Evolutionary conservation across 1,139 yeast genomes (phyloP), one percentile per base, ranked within the genome.

Genomic region (Pichia sp.): DNA sequence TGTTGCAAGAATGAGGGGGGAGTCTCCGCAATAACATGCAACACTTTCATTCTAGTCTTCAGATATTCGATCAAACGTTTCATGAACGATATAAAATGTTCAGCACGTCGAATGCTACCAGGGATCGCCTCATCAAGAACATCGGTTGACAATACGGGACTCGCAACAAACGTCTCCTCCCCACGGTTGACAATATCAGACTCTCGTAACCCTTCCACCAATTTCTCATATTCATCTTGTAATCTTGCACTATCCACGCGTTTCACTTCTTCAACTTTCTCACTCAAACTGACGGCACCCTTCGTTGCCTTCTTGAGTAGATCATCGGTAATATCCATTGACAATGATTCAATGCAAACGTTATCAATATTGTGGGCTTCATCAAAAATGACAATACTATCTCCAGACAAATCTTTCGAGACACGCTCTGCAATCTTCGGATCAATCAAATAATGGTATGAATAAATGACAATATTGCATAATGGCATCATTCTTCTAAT

Each of bases 291-390:
- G 44, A 72, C 74, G 0, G 96, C 96, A 42, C 98, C 97, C 55
- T 61, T 83, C 51, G 76, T 72, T 20, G 81, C 97, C 59, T 69
- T 81, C 52, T 74, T 81, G 63, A 77, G 68, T 51, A 74, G 78
- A 61, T 94, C 97, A 61, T 75, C 94, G 40, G 82, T 91, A 60
- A 68, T 70, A 55, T 93, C 98, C 37, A 91, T 71, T 11, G 96
- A 86, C 35, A 91, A 63, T 1, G 98, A 84, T 59, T 91, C 99
- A 42, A 91, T 91, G 64, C 98, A 91, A 40, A 91, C 99, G 66
- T 91, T 91, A 69, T 91, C 98, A 40, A 91, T 91, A 62, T 91
- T 91, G 60, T 91, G 99, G 34, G 98, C 98, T 62, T 91, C 99
- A 63, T 91, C 99, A 56, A 91, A 91, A 33, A 91, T 93, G 45